phyloP scores from a whole-genome alignment of 306 rosid species.

The Medicago ruthenica region DNA sequence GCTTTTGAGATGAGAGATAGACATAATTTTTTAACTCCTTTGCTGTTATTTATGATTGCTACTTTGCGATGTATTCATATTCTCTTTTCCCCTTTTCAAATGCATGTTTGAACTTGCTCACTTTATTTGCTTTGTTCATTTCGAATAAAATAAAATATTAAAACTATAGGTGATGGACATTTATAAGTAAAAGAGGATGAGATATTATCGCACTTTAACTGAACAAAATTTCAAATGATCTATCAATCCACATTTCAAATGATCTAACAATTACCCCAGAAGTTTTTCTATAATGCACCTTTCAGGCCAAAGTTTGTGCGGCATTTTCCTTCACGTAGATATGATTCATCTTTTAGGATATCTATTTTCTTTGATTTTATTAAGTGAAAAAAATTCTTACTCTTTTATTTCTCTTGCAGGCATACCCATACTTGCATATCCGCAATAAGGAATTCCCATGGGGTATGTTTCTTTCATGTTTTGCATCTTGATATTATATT shows the following conservation, averaged over 20 bases:
- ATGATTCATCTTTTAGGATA: background rate
- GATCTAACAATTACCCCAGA: too few relatives aligned
- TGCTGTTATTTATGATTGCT: constrained; percentile 19
- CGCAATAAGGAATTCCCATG: constrained; percentile 99
- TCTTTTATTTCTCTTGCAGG: constrained; percentile 40
- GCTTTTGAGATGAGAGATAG: background rate
- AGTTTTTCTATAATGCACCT: background rate
- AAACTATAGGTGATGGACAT: too few relatives aligned
- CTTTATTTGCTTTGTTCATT: background rate
- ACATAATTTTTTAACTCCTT: constrained; percentile 6
- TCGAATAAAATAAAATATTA: too few relatives aligned
- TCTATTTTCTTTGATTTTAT: constrained; percentile 1
- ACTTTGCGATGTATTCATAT: background rate
- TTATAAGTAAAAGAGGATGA: too few relatives aligned
- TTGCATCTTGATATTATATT: constrained; percentile 30
- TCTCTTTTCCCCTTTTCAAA: background rate
- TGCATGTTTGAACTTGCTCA: constrained; percentile 1
- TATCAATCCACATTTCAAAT: too few relatives aligned
- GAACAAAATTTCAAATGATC: background rate
- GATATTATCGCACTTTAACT: too few relatives aligned
- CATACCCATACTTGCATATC: constrained; percentile 65
- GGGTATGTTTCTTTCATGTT: constrained; percentile 67
- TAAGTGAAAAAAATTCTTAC: constrained; percentile 6
- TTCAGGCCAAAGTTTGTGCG: background rate
- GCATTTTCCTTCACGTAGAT: background rate